A percentile compares a stretch with the other conserved stretches of the same genome.
phyloP scores from a whole-genome alignment of 768 basidiomycete species.

The Hygrocybe punicea region DNA sequence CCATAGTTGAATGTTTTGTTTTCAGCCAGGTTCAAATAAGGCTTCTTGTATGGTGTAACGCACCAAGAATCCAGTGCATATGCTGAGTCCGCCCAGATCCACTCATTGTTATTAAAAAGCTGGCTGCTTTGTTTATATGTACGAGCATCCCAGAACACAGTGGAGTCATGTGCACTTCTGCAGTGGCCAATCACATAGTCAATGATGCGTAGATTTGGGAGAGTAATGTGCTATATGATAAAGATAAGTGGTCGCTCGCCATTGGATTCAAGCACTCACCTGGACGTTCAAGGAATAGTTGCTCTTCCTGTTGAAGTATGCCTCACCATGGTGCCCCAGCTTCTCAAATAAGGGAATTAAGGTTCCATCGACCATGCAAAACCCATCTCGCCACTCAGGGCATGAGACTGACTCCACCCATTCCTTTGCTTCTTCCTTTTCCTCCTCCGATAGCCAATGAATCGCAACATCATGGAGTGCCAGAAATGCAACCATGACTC shows the following conservation, averaged over 20 bases:
- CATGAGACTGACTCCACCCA: conserved; percentile 22
- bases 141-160: conserved; percentile 15
- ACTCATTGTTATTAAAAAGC: conserved; percentile 17
- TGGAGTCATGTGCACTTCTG: conserved; percentile 29
- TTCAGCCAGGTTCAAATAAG: conserved; percentile 16
- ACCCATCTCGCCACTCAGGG: conserved; percentile 29
- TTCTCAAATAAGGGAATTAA: conserved; percentile 28
- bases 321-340: conserved; percentile 33
- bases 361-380: conserved; percentile 31
- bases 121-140: conserved; percentile 10
- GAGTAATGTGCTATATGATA: conserved; percentile 19
- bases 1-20: conserved; percentile 27
- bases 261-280: conserved; percentile 17
- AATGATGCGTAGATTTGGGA: conserved; percentile 27
- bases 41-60: conserved; percentile 32
- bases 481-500: conserved; percentile 19
- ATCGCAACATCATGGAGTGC: conserved; percentile 17
- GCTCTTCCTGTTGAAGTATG: conserved; percentile 33
- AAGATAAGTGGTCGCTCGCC: not conserved
- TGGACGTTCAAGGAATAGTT: conserved; percentile 32
- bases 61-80: conserved; percentile 29
- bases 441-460: conserved; percentile 15
- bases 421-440: conserved; percentile 23
- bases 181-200: conserved; percentile 28
- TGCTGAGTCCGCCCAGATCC: conserved; percentile 31